phyloP scores from a whole-genome alignment of 1,284 basidiomycete genomes.

The Cerrena zonata region DNA sequence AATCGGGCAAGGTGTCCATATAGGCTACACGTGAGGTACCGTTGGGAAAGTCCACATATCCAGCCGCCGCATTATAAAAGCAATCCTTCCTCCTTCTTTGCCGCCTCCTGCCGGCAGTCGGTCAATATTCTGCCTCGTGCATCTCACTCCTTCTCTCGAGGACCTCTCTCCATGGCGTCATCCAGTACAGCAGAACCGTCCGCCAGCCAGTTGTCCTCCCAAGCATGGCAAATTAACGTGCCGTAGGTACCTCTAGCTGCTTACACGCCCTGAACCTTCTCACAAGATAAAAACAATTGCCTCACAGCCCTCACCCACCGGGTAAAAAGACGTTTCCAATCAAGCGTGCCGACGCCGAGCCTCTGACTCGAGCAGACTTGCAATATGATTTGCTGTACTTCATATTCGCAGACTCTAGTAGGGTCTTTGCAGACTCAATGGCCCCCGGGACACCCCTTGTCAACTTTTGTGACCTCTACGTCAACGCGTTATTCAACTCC shows the following conservation, averaged over 20 bases:
- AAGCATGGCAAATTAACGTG: conserved; percentile 28
- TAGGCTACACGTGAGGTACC: conserved; percentile 28
- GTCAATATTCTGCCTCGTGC: conserved; percentile 30
- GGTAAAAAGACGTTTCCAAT: conserved; percentile 40
- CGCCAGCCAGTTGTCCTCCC: conserved; percentile 18
- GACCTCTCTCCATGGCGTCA: conserved; percentile 28
- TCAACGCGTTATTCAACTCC: conserved; percentile 64
- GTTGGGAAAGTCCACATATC: conserved; percentile 7
- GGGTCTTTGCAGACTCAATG: conserved; percentile 43
- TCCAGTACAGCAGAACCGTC: conserved; percentile 28
- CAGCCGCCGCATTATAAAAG: conserved; percentile 25
- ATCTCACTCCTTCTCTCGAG: conserved; percentile 20
- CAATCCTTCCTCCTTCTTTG: conserved; percentile 19
- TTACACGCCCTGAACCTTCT: too few relatives aligned
- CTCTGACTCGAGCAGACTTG: conserved; percentile 59
- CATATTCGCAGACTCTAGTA: conserved; percentile 62
- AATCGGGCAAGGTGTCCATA: conserved; percentile 25
- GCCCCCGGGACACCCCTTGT: conserved; percentile 31
- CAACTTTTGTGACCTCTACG: conserved; percentile 72
- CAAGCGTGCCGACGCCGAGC: conserved; percentile 57
- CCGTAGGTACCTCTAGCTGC: conserved; percentile 23
- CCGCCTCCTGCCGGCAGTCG: conserved; percentile 25
- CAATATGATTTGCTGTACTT: conserved; percentile 70
- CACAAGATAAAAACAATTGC: too few relatives aligned
- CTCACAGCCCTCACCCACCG: conserved; percentile 31